Evolutionary conservation across 306 rosid genomes (phyloP).

Genomic region (Gastrolobium bilobum): DNA sequence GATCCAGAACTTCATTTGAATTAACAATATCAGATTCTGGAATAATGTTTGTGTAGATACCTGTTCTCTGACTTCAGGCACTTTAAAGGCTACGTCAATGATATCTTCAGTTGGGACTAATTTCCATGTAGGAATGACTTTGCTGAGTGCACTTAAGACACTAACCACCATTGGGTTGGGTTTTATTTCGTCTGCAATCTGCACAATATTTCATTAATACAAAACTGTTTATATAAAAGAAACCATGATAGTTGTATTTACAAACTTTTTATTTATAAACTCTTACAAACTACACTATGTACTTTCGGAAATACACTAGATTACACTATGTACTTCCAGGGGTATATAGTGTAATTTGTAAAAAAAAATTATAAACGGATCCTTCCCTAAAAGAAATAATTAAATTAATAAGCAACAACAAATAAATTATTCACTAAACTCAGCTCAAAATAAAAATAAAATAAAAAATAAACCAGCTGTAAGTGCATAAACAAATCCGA

Average conservation of each 20-base stretch:
- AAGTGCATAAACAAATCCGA: neutral
- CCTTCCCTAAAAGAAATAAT: too few relatives aligned
- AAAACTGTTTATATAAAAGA: neutral
- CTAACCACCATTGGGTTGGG: slow-evolving; percentile 55
- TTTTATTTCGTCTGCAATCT: slow-evolving; percentile 83
- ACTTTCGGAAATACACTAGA: too few relatives aligned
- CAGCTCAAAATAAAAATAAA: too few relatives aligned
- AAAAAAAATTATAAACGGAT: too few relatives aligned
- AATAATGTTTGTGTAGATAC: slow-evolving; percentile 42
- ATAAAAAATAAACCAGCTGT: neutral
- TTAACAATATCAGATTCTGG: neutral
- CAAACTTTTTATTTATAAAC: too few relatives aligned
- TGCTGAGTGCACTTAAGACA: slow-evolving; percentile 62
- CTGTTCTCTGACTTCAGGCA: slow-evolving; percentile 70
- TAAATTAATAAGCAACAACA: too few relatives aligned
- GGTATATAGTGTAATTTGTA: too few relatives aligned
- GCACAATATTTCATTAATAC: slow-evolving; percentile 40
- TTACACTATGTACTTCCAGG: too few relatives aligned
- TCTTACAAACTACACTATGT: too few relatives aligned
- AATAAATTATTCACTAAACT: too few relatives aligned
- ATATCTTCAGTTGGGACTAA: slow-evolving; percentile 75
- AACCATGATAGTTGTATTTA: too few relatives aligned
- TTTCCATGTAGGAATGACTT: slow-evolving; percentile 77
- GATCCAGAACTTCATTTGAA: neutral
- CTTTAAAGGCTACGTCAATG: slow-evolving; percentile 73